Conservation (phyloP, 306 rosid species). For the Pyrus pyrifolia region DNA sequence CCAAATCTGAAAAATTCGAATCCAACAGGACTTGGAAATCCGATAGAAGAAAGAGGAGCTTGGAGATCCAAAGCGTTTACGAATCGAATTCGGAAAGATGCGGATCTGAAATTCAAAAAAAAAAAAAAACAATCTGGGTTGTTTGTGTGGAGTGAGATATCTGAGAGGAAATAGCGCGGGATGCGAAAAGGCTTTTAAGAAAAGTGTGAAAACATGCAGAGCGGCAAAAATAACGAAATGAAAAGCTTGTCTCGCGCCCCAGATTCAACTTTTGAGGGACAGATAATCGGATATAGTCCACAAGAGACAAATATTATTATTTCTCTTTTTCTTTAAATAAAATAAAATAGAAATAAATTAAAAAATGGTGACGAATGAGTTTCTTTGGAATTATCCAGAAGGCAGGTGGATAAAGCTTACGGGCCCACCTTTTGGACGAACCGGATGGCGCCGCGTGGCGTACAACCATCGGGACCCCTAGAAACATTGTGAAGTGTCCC, state of each 20-base stretch:
- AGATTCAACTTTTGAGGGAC: constrained; percentile 54
- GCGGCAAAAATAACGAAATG: constrained; percentile 62
- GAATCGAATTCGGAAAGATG: constrained; percentile 22
- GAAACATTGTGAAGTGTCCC: constrained; percentile 10
- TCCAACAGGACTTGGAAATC: background rate
- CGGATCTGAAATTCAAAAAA: constrained; percentile 50
- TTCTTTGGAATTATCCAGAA: constrained; percentile 49
- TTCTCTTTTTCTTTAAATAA: background rate
- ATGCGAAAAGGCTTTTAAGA: constrained; percentile 12
- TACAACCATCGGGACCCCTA: background rate
- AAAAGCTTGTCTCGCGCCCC: constrained; percentile 62
- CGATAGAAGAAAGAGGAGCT: background rate
- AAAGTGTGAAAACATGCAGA: constrained; percentile 15
- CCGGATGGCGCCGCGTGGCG: constrained; percentile 30
- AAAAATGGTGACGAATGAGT: constrained; percentile 11
- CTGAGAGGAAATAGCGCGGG: constrained; percentile 1
- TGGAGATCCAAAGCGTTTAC: background rate
- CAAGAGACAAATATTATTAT: constrained; percentile 7
- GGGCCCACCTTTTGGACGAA: constrained; percentile 37
- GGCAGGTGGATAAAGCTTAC: constrained; percentile 46
- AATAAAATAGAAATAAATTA: background rate
- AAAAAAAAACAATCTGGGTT: background rate
- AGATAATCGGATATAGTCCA: constrained; percentile 19
- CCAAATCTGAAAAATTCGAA: background rate
- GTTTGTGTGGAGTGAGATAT: constrained; percentile 19